Conservation (phyloP, 768 basidiomycete genomes). For the Leccinum subgranulosum region DNA sequence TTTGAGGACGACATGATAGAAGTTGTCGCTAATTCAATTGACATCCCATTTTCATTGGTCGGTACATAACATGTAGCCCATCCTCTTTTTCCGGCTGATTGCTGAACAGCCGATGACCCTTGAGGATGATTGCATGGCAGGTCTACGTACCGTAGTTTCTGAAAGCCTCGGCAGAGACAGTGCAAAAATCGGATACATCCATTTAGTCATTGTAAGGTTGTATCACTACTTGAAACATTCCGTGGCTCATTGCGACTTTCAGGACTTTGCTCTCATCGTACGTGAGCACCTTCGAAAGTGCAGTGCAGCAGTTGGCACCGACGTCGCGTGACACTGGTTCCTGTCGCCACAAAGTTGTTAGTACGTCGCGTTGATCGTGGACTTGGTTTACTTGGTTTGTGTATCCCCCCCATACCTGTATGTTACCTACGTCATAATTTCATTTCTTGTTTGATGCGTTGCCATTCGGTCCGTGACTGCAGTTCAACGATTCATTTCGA, state of each 20-base stretch:
- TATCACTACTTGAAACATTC: neutral
- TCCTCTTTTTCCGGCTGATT: constrained; percentile 5
- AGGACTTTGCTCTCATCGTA: constrained; percentile 24
- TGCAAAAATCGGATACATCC: constrained; percentile 13
- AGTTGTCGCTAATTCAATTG: neutral
- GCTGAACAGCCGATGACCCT: constrained; percentile 2
- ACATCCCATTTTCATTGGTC: constrained; percentile 15
- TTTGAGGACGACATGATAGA: constrained; percentile 2
- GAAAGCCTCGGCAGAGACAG: constrained; percentile 18
- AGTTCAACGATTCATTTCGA: constrained; percentile 4
- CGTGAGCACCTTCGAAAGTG: constrained; percentile 10
- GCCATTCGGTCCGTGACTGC: neutral
- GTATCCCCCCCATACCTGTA: constrained; percentile 6
- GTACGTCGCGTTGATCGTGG: constrained; percentile 2
- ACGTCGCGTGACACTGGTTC: neutral
- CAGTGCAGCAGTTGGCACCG: neutral
- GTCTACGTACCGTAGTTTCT: constrained; percentile 18
- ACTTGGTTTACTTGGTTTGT: constrained; percentile 3
- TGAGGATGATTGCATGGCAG: constrained; percentile 22
- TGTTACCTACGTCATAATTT: constrained; percentile 10
- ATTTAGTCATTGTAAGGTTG: constrained; percentile 19
- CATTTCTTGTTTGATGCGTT: constrained; percentile 5
- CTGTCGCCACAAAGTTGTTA: neutral
- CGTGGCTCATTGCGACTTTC: constrained; percentile 3
- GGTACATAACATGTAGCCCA: neutral